Evolutionary conservation across 2,329 filamentous ascomycete species (phyloP), one percentile per base, ranked within the genome.

Genomic region (Colletotrichum sp.): DNA sequence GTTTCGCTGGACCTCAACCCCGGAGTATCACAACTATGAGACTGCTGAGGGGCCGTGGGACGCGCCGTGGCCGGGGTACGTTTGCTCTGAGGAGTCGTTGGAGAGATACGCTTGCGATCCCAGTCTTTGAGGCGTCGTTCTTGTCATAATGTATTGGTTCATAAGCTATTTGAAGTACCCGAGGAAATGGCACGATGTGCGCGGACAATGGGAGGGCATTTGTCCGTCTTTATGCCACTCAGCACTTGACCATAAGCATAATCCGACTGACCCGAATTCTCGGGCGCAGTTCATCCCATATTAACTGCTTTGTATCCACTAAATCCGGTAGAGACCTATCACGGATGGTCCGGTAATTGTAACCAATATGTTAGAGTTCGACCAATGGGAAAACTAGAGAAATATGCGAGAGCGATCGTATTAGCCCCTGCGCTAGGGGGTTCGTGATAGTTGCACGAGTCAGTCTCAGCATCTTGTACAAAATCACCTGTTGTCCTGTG

Each of bases 71-170:
- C 64, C 71, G 7, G 71, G 74, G 13, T 76, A 57, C 48, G 52
- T 71, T 26, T 76, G 71, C 16, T 73, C 69, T 4, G 72, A 52
- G 18, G 32, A 48, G 7, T 59, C 59, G 8, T 57, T 76, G 34
- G 61, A 73, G 10, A 32, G 24, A 6, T 64, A 65, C n/a, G 32
- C 18, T 12, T 74, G 74, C 34, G 84, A 69, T 21, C 43, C n/a
- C n/a, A 52, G 43, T 21, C 43, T 52, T 52, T 52, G 43, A 52
- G n/a, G 43, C n/a, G n/a, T 13, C 10, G n/a, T 21, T 21, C 43
- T 52, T 52, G n/a, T 21, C 43, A 52, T 21, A 6, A n/a, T 7
- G 10, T 13, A 21, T 21, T 21, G 6, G 12, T n/a, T 13, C 43
- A 52, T n/a, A 7, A 21, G n/a, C 43, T 21, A 52, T 21, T 52